phyloP scores from a whole-genome alignment of 2,329 filamentous ascomycete genomes.

The Diplodia sapinea region DNA sequence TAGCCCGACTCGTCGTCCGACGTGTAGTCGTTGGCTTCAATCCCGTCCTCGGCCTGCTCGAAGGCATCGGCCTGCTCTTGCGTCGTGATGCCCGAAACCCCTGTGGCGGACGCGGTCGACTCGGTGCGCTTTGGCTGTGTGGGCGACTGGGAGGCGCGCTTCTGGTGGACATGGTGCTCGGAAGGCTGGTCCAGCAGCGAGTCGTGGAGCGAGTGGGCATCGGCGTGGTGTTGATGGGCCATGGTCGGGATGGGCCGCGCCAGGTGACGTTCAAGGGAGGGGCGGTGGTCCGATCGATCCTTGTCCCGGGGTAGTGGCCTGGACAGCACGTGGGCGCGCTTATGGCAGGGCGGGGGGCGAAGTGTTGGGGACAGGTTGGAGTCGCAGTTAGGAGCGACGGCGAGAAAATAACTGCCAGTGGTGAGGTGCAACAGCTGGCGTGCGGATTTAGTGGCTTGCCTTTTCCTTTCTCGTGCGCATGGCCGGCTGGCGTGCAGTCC shows the following conservation, averaged over 20 bases:
- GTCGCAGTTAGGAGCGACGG: not conserved
- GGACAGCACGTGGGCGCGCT: not conserved
- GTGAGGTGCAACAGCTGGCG: slow-evolving; percentile 6
- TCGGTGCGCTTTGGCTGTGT: slow-evolving; percentile 4
- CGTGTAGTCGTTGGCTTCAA: slow-evolving; percentile 35
- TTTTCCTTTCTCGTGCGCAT: not conserved
- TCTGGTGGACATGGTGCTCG: not conserved
- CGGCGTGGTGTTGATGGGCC: slow-evolving; percentile 7
- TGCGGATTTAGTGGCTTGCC: slow-evolving; percentile 14
- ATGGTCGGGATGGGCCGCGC: slow-evolving; percentile 22
- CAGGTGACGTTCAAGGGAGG: not conserved
- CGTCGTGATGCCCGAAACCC: slow-evolving; percentile 7
- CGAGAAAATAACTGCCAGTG: slow-evolving; percentile 24
- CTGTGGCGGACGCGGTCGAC: not conserved
- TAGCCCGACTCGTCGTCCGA: slow-evolving; percentile 35
- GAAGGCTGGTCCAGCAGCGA: slow-evolving; percentile 21
- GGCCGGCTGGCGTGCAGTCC: slow-evolving; percentile 14
- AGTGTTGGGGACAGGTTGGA: not conserved
- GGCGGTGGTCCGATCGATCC: not conserved
- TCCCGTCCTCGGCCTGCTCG: slow-evolving; percentile 33
- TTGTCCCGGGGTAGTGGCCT: not conserved
- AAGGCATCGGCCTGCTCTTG: slow-evolving; percentile 32
- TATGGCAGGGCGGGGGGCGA: not conserved
- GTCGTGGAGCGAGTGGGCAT: slow-evolving; percentile 25
- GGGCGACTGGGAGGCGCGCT: not conserved